Base-by-base conservation (phyloP, 2,329 filamentous ascomycete genomes). In the Neofusicoccum kwambonambiense region DNA sequence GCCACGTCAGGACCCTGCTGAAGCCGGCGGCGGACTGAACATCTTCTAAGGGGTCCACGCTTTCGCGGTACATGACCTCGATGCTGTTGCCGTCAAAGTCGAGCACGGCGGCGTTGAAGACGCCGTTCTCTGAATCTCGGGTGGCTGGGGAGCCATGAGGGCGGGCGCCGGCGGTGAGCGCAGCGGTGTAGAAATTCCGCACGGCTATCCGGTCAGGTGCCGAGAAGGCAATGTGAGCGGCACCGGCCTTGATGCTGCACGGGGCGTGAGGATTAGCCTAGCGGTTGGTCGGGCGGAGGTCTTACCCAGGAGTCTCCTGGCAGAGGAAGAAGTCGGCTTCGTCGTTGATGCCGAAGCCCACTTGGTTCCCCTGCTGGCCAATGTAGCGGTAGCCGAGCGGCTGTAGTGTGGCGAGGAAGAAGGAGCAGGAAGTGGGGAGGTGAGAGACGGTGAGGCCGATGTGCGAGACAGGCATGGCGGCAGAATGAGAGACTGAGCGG, bases 51-150 rank as follows among this genome's bases (percentile, higher is more conserved):
- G 74, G 67, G 66, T 74, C 75, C 42, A 75, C 76, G 45, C 74
- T 77, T 62, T 80, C 78, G 61, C 82, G 81, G 74, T 87, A 90
- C 57, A 93, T 86, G 35, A 91, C 90, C 73, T 95, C 91, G 74
- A 96, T 88, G 70, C 86, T 90, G 79, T 96, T 96, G 58, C 91
- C 91, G 79, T 96, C 92, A 63, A 91, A 84, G 76, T 96, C 92
- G 66, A 87, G 84, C 45, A 92, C 80, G 6, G 86, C 85, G 54
- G 87, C 86, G 67, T 86, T 88, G 78, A 88, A 83, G 80, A 86
- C 81, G 77, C 85, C 79, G 72, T 81, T 80, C 3, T 84, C 79
- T 17, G 80, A 77, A 72, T 84, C 83, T 64, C 86, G 80, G 72
- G 79, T 71, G 70, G 81, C 80, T 70, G 84, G 86, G 54, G 86